Percentiles rank a stretch among this genome's conserved stretches.
Evolutionary conservation across 2,329 filamentous ascomycete genomes (phyloP).

Genomic region (Leptographium wingfieldii): DNA sequence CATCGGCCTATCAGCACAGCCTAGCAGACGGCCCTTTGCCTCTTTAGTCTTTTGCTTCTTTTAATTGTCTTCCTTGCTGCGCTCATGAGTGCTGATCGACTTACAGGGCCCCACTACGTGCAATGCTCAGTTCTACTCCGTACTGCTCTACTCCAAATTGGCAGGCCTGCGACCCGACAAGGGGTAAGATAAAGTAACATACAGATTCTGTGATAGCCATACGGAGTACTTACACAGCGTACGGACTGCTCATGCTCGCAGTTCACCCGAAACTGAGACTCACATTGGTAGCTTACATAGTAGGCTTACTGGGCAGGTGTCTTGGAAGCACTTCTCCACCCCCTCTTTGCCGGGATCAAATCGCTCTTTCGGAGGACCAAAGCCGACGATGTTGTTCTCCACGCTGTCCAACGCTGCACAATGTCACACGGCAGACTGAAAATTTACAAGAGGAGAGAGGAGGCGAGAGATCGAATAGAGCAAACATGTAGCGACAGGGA

Average conservation of each 20-base stretch:
- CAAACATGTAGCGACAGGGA: not conserved
- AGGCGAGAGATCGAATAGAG: not conserved
- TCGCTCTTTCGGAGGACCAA: not conserved
- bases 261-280: not conserved
- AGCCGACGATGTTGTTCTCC: not conserved
- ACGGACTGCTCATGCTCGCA: not conserved
- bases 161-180: not conserved
- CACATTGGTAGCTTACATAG: not conserved
- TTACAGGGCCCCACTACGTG: not conserved
- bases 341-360: not conserved
- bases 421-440: not conserved
- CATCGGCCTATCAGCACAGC: not conserved
- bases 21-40: too few species aligned
- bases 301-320: not conserved
- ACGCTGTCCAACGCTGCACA: not conserved
- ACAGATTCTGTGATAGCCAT: too few species aligned
- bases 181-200: too few species aligned
- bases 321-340: not conserved
- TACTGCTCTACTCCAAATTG: not conserved
- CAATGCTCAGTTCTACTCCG: not conserved
- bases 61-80: not conserved
- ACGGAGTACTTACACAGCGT: too few species aligned
- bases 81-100: not conserved
- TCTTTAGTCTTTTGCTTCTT: not conserved
- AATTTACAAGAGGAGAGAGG: not conserved